Conservation (phyloP, 2,329 filamentous ascomycete genomes). For the Fusarium pseudocircinatum region DNA sequence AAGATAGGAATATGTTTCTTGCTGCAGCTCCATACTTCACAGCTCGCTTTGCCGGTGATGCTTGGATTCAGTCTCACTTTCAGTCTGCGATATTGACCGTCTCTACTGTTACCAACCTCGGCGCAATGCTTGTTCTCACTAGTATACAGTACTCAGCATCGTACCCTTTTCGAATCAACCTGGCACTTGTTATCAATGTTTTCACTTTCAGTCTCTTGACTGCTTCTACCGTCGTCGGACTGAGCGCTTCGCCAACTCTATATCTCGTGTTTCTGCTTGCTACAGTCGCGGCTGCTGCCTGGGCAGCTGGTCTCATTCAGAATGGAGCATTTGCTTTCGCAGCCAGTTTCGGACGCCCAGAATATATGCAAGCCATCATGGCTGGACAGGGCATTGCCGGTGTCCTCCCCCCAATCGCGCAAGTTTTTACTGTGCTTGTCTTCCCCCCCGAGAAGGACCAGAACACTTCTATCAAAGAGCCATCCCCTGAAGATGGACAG, state of each 20-base stretch:
- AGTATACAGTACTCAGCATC: slow-evolving; percentile 84
- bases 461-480: slow-evolving; percentile 34
- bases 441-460: slow-evolving; percentile 53
- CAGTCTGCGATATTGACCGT: slow-evolving; percentile 90
- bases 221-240: slow-evolving; percentile 77
- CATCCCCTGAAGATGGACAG: slow-evolving; percentile 38
- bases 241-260: slow-evolving; percentile 65
- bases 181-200: slow-evolving; percentile 81
- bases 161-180: slow-evolving; percentile 86
- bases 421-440: slow-evolving; percentile 82
- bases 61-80: slow-evolving; percentile 82
- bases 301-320: slow-evolving; percentile 86
- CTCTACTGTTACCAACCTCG: slow-evolving; percentile 84
- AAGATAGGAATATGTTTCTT: slow-evolving; percentile 92
- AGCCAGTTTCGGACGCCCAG: slow-evolving; percentile 81
- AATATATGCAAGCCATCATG: slow-evolving; percentile 98
- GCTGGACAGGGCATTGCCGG: slow-evolving; percentile 91
- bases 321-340: slow-evolving; percentile 96
- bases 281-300: slow-evolving; percentile 82
- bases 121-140: slow-evolving; percentile 78
- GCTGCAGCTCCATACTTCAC: slow-evolving; percentile 95
- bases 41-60: slow-evolving; percentile 75
- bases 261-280: slow-evolving; percentile 86
- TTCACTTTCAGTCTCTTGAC: slow-evolving; percentile 80
- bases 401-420: slow-evolving; percentile 86